Evolutionary conservation across 768 basidiomycete genomes (phyloP).

Genomic region (Naganishia kalamii): DNA sequence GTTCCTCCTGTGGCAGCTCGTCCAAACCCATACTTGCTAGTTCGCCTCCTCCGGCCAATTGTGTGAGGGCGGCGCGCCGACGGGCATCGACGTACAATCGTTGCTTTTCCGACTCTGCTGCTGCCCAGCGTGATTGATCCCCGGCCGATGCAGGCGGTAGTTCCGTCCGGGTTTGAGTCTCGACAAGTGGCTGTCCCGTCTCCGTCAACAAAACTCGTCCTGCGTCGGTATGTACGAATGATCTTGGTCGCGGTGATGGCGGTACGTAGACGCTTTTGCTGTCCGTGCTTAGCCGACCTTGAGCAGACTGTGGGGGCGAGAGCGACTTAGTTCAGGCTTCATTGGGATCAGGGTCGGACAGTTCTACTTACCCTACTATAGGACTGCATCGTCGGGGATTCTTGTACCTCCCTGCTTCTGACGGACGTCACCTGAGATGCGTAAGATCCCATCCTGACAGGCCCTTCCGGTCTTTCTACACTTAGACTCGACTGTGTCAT

Average conservation of each 20-base stretch:
- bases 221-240: conserved; percentile 17
- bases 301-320: neutral
- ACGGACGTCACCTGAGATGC: neutral
- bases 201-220: conserved; percentile 10
- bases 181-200: neutral
- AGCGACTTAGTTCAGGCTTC: neutral
- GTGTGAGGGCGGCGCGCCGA: conserved; percentile 29
- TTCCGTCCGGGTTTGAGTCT: neutral
- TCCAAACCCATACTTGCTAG: conserved; percentile 22
- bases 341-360: neutral
- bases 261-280: conserved; percentile 7
- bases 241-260: conserved; percentile 12
- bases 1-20: conserved; percentile 11
- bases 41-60: conserved; percentile 25
- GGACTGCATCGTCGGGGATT: neutral
- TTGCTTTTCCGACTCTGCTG: conserved; percentile 37
- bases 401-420: conserved; percentile 9
- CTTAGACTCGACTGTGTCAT: neutral
- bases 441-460: neutral
- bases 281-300: neutral
- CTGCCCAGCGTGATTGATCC: conserved; percentile 26
- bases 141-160: neutral
- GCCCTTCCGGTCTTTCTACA: conserved; percentile 10
- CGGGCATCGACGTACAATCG: conserved; percentile 33
- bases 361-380: neutral